Conservation (phyloP, 768 basidiomycete species). For the Lactifluus piperatus region DNA sequence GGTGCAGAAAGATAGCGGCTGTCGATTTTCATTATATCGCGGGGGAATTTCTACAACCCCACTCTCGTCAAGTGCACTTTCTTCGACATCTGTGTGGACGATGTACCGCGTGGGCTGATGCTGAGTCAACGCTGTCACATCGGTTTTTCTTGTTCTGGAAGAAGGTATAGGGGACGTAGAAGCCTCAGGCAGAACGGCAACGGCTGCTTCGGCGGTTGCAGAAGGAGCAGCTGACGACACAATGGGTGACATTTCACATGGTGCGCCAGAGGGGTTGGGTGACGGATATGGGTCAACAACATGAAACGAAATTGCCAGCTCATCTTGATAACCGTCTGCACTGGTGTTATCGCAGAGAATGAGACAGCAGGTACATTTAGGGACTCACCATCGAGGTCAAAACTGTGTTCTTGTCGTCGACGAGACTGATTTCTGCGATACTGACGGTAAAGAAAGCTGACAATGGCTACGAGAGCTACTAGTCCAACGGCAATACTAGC, state of each 20-base stretch:
- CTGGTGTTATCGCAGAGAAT: neutral
- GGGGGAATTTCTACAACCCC: slow-evolving; percentile 70
- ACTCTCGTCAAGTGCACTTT: slow-evolving; percentile 37
- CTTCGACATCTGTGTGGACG: slow-evolving; percentile 62
- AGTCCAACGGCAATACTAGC: neutral
- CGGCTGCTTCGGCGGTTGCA: neutral
- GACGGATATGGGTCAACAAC: neutral
- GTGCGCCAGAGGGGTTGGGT: neutral
- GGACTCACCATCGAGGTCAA: neutral
- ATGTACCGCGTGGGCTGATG: slow-evolving; percentile 23
- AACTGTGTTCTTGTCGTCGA: too few species aligned
- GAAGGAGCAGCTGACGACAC: neutral
- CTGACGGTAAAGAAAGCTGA: neutral
- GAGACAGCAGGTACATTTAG: neutral
- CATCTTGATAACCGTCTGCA: neutral
- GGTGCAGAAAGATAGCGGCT: slow-evolving; percentile 5
- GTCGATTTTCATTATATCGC: slow-evolving; percentile 51
- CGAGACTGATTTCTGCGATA: neutral
- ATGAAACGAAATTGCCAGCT: neutral
- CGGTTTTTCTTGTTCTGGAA: neutral
- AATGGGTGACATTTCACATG: neutral
- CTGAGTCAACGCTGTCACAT: neutral
- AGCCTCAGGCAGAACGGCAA: neutral
- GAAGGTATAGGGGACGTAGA: neutral
- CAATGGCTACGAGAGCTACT: neutral